Percentiles rank a stretch among this genome's conserved stretches.
phyloP scores from a whole-genome alignment of 2,329 filamentous ascomycete genomes.

The Trichoderma atroviride region DNA sequence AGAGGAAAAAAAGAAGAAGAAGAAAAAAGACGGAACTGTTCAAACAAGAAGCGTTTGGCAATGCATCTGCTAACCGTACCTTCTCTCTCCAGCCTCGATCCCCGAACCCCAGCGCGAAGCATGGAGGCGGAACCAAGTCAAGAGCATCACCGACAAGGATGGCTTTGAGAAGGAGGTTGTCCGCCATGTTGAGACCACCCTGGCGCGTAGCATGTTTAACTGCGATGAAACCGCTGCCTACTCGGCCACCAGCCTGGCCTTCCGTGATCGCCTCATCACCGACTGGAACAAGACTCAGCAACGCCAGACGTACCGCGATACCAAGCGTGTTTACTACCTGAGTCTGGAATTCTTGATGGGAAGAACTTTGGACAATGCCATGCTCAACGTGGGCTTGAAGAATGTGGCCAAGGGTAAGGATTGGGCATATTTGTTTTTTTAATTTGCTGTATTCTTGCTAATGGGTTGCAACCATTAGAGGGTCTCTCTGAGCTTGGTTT shows the following conservation, averaged over 20 bases:
- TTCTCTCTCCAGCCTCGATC: conserved; percentile 62
- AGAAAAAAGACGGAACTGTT: neutral
- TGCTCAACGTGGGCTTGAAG: conserved; percentile 93
- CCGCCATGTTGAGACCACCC: conserved; percentile 91
- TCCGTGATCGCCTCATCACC: conserved; percentile 88
- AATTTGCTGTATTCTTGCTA: neutral
- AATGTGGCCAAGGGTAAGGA: conserved; percentile 72
- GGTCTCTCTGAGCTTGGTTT: conserved; percentile 90
- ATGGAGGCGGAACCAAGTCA: conserved; percentile 66
- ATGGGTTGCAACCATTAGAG: conserved; percentile 51
- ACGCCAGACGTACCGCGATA: conserved; percentile 85
- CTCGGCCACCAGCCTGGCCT: conserved; percentile 84
- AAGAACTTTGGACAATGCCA: conserved; percentile 93
- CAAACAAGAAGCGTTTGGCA: neutral
- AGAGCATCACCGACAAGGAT: conserved; percentile 75
- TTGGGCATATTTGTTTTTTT: too few relatives aligned
- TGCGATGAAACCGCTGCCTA: conserved; percentile 96
- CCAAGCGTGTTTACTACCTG: conserved; percentile 95
- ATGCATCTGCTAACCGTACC: neutral
- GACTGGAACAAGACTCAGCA: conserved; percentile 99
- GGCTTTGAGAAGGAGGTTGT: conserved; percentile 88
- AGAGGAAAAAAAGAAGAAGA: neutral
- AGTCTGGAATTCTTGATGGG: conserved; percentile 99
- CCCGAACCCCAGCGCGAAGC: conserved; percentile 85
- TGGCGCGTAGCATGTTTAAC: conserved; percentile 96